Percentiles rank a stretch among this genome's conserved stretches.
phyloP scores from a whole-genome alignment of 208 protist genomes.

The Acanthamoeba triangularis region DNA sequence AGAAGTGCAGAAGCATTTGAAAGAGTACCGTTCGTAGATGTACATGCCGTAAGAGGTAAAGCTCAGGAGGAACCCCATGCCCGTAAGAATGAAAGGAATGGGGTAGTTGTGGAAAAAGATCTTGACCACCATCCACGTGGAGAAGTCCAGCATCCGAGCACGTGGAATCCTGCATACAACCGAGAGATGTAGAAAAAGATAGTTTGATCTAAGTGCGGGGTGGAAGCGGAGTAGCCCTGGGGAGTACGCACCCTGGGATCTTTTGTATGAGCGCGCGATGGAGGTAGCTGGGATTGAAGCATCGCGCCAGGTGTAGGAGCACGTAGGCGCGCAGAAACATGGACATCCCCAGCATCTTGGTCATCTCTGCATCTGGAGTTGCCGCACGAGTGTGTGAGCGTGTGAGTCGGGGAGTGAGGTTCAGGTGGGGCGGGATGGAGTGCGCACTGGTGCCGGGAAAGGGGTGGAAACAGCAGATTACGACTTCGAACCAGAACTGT shows the following conservation, averaged over 20 bases:
- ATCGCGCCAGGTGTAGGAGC: not conserved
- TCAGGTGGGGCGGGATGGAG: not conserved
- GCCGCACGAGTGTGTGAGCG: not conserved
- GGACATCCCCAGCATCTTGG: not conserved
- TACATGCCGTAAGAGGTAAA: constrained; percentile 61
- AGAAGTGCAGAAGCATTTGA: not conserved
- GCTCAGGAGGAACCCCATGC: not conserved
- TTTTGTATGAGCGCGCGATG: constrained; percentile 1
- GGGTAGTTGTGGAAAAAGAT: constrained; percentile 37
- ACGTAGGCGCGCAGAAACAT: constrained; percentile 32
- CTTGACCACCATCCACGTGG: constrained; percentile 37
- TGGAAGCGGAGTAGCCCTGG: too few relatives aligned
- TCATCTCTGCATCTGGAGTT: not conserved
- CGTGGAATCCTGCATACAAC: not conserved
- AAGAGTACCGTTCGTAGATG: constrained; percentile 50
- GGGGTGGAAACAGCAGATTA: not conserved
- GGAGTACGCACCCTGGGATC: not conserved
- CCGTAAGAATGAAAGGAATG: constrained; percentile 8
- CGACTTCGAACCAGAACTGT: constrained; percentile 20
- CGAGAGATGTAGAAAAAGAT: too few relatives aligned
- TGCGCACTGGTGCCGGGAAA: not conserved
- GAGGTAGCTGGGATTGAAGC: not conserved
- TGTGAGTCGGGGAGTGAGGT: not conserved
- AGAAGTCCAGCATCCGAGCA: not conserved
- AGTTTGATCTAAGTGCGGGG: too few relatives aligned